These are phyloP conservation scores for Trypanosomatidae sp. DNA, from an alignment of 208 protist species.

Conservation along the genomic window DNA sequence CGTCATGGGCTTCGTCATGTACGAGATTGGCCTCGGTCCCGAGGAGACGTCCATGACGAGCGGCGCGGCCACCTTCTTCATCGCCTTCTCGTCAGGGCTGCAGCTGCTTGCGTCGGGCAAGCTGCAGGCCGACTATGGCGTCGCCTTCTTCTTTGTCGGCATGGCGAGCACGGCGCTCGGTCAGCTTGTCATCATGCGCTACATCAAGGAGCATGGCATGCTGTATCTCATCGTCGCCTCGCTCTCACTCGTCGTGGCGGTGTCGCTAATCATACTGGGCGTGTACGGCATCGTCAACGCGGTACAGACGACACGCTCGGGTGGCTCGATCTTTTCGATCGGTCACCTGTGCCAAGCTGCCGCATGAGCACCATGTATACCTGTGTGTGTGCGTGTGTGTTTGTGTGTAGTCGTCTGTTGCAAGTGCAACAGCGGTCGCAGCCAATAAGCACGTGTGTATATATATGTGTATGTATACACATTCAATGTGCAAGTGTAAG, in stretches of 20 bases:
- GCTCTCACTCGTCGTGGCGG: slow-evolving; percentile 43
- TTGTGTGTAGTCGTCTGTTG: too few relatives aligned
- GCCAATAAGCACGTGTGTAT: too few relatives aligned
- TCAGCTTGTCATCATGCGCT: slow-evolving; percentile 55
- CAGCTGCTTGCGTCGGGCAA: slow-evolving; percentile 35
- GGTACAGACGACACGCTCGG: slow-evolving; percentile 10
- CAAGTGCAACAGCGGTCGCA: too few relatives aligned
- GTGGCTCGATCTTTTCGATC: slow-evolving; percentile 35
- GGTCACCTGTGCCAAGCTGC: slow-evolving; percentile 33
- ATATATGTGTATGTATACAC: too few relatives aligned
- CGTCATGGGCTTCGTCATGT: slow-evolving; percentile 70
- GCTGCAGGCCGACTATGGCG: slow-evolving; percentile 42
- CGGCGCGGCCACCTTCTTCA: slow-evolving; percentile 67
- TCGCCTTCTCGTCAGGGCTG: slow-evolving; percentile 48
- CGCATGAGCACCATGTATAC: too few relatives aligned
- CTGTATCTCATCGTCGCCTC: slow-evolving; percentile 49
- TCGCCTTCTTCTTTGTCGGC: slow-evolving; percentile 50
- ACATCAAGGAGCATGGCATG: slow-evolving; percentile 47
- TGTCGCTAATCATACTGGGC: slow-evolving; percentile 51
- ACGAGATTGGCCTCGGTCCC: slow-evolving; percentile 56
- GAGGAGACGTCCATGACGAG: slow-evolving; percentile 64
- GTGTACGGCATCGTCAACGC: slow-evolving; percentile 64
- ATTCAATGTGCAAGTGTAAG: neutral
- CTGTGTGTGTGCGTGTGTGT: too few relatives aligned
- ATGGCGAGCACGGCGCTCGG: slow-evolving; percentile 38